Evolutionary conservation across 2,329 filamentous ascomycete species (phyloP).

Genomic region (Camptophora hylomeconis): DNA sequence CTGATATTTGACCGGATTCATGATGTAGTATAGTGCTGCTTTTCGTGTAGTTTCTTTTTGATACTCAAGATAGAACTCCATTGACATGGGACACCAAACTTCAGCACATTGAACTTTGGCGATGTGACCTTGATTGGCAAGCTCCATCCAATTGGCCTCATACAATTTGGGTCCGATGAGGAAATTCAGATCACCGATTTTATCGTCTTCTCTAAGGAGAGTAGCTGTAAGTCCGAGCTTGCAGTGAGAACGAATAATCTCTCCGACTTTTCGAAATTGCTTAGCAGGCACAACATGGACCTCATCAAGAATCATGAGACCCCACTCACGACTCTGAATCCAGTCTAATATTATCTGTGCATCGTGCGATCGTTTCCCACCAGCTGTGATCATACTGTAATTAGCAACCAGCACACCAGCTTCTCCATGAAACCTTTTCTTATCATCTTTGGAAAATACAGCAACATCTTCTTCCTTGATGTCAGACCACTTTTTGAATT

Average conservation of each 20-base stretch:
- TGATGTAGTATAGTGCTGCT: slow-evolving; percentile 67
- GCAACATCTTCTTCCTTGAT: slow-evolving; percentile 88
- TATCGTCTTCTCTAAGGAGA: slow-evolving; percentile 89
- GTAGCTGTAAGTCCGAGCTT: slow-evolving; percentile 93
- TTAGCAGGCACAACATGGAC: slow-evolving; percentile 95
- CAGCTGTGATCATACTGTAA: slow-evolving; percentile 93
- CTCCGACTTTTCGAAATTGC: slow-evolving; percentile 90
- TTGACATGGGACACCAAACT: slow-evolving; percentile 98
- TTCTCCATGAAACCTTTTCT: slow-evolving; percentile 70
- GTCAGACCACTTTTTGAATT: slow-evolving; percentile 99
- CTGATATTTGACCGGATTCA: slow-evolving; percentile 97
- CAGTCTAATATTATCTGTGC: slow-evolving; percentile 98
- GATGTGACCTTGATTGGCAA: slow-evolving; percentile 93
- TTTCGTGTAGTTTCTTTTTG: slow-evolving; percentile 57
- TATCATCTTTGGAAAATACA: slow-evolving; percentile 88
- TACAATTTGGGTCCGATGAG: slow-evolving; percentile 94
- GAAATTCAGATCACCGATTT: slow-evolving; percentile 95
- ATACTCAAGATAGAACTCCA: slow-evolving; percentile 95
- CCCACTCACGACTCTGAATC: slow-evolving; percentile 80
- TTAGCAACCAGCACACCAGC: slow-evolving; percentile 96
- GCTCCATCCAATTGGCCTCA: slow-evolving; percentile 98
- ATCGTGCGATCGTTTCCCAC: slow-evolving; percentile 71
- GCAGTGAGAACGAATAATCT: slow-evolving; percentile 83
- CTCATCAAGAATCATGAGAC: slow-evolving; percentile 91
- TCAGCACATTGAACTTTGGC: slow-evolving; percentile 95